A percentile compares a stretch with the other conserved stretches of the same genome.
Conservation (phyloP, 208 protist genomes). For the Leishmania amazonensis region DNA sequence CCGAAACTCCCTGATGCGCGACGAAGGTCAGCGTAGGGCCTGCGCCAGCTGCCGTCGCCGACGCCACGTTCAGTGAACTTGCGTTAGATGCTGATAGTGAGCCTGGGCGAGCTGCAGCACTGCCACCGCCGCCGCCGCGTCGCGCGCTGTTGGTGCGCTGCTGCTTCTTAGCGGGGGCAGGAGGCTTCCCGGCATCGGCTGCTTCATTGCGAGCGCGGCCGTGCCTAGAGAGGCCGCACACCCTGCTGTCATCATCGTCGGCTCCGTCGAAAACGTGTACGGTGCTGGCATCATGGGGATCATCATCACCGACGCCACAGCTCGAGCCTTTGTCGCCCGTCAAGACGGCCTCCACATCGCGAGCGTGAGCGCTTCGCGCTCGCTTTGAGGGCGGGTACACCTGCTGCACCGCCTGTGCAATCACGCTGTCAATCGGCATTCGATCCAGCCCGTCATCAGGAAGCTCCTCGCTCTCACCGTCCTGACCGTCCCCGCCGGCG, state of each 20-base stretch:
- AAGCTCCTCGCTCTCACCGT: constrained; percentile 54
- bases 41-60: neutral
- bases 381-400: constrained; percentile 8
- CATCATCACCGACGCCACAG: neutral
- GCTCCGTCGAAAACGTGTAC: neutral
- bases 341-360: neutral
- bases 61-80: neutral
- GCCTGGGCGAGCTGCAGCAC: neutral
- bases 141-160: constrained; percentile 17
- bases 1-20: constrained; percentile 9
- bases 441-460: constrained; percentile 59
- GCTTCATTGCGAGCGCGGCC: neutral
- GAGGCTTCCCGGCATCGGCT: neutral
- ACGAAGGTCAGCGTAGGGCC: constrained; percentile 28
- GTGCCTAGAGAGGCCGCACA: neutral
- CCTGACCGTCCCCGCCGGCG: constrained; percentile 42
- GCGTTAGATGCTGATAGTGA: neutral
- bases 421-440: constrained; percentile 35
- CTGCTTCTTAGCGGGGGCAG: constrained; percentile 7
- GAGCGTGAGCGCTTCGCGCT: constrained; percentile 12
- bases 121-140: neutral
- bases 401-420: constrained; percentile 34
- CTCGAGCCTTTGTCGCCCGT: neutral
- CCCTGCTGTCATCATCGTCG: neutral
- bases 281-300: neutral